Base-by-base conservation (phyloP, 305 asterid species). In the Fraxinus xanthoxyloides region DNA sequence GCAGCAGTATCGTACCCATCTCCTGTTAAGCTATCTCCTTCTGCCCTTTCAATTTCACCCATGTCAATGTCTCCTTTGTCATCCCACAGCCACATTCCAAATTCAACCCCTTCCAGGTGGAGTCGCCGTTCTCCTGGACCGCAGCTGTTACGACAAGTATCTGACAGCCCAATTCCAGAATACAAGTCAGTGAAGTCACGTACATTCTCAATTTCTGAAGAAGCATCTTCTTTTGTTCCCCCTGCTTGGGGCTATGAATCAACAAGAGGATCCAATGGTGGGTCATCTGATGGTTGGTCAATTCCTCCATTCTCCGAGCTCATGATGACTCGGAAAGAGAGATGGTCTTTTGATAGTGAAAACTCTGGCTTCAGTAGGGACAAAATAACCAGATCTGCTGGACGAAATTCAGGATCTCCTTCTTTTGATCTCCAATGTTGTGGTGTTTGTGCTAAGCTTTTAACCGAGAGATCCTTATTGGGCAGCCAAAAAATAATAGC, bases 291-390 rank as follows among this genome's bases (percentile, higher is more conserved):
- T 84, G 86, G 91, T 72, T 92, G 97, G 97, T 93, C 98, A 48
- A 86, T 91, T 67, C 97, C 97, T 63, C 88, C 90, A 69, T 92
- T 89, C 78, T 84, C 97, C 43, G 97, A 93, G 72, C 89, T 92
- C 61, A 77, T 86, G 88, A 80, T 84, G 9, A 86, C 89, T 67
- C 92, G 90, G 32, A 91, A 93, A 86, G 98, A 92, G 82, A 87
- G 98, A 83, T 94, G 97, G 98, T 97, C 99, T 83, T 97, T 95
- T 77, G 99, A 97, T 82, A 97, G 99, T 77, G 99, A 91, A 77
- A 77, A 91, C 31, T 90, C 91, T 4, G 87, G 92, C 77, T 85
- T 92, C 77, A 79, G 86, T 74, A 91, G 92, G 54, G 99, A 92
- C 69, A 94, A 88, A 86, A 63, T 90, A 28, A 76, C 87, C 38